A percentile compares a stretch with the other conserved stretches of the same genome.
These are phyloP conservation scores for Beta corolliflora DNA, from an alignment of 179 eudicot genomes.

Conservation along the genomic window DNA sequence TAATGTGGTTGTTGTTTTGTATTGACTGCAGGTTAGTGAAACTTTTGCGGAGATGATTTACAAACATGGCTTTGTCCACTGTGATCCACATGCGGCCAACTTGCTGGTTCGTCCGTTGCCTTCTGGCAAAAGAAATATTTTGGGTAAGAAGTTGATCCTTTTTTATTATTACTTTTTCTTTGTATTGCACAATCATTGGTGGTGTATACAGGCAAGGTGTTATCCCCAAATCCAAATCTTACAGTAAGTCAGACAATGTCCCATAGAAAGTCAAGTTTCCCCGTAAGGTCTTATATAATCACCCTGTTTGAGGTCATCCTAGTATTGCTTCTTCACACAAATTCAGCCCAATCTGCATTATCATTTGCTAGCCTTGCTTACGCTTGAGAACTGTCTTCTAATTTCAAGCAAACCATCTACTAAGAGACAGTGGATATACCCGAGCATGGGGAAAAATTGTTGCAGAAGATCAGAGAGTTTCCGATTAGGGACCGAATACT, in stretches of 20 bases:
- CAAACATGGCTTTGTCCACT: slow-evolving; percentile 98
- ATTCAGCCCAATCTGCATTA: neutral
- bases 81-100: slow-evolving; percentile 99
- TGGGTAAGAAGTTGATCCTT: slow-evolving; percentile 52
- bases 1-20: neutral
- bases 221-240: neutral
- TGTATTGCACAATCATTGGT: neutral
- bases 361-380: neutral
- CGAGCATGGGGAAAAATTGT: neutral
- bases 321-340: neutral
- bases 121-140: slow-evolving; percentile 51
- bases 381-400: neutral
- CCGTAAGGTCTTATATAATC: neutral
- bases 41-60: slow-evolving; percentile 98
- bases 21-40: slow-evolving; percentile 71
- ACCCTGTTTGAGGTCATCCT: neutral
- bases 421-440: too few relatives aligned
- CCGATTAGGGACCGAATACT: neutral
- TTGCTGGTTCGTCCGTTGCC: slow-evolving; percentile 89
- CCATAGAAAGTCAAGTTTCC: neutral
- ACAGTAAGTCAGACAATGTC: neutral
- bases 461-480: neutral
- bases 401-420: too few relatives aligned
- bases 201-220: neutral
- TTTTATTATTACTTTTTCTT: neutral